Evolutionary conservation across 73 alveolate species (phyloP), one percentile per base, ranked within the genome.

Genomic region (Breviolum minutum): DNA sequence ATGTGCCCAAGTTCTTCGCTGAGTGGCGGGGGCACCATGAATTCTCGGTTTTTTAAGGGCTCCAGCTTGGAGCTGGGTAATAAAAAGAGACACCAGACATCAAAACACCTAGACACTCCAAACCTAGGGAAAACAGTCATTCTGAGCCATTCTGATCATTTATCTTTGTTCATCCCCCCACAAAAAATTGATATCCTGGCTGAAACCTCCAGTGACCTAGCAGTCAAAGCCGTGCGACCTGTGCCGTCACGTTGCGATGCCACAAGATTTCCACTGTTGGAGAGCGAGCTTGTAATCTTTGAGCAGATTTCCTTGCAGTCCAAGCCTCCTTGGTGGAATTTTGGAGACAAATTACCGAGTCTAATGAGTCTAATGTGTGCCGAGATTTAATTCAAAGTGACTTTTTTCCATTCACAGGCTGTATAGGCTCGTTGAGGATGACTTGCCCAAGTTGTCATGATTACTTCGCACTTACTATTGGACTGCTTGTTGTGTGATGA

Each of bases 231-330:
- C 82, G 82, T 73, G 82, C 82, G 82, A 73, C 82, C 82, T 73
- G 30, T 73, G 82, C 40, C 82, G 82, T 73, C 82, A 73, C 82
- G 82, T 73, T 73, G 82, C 27, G 27, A 73, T 24, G 9, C 82
- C 82, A 73, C 82, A 73, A 73, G 40, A 73, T 73, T 73, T 73
- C 40, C 29, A 8, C 24, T 40, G 40, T 73, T 17, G 30, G 24
- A 73, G 81, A 1, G 32, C 19, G 40, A 71, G 29, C 26, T 20
- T 30, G 26, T 30, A 71, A 30, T 20, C 0, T 26, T 73, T 73
- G 54, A 26, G 82, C 40, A 73, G 12, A 12, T 10, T 73, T 73
- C 40, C 19, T 13, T 19, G 24, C 30, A 26, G 26, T 66, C 74
- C 1, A 40, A 20, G 24, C 27, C 27, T 17, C 54, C 40, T 24